Percentiles rank a stretch among this genome's conserved stretches.
Evolutionary conservation across 2,329 filamentous ascomycete genomes (phyloP).

Genomic region (Cladosporium sp.): DNA sequence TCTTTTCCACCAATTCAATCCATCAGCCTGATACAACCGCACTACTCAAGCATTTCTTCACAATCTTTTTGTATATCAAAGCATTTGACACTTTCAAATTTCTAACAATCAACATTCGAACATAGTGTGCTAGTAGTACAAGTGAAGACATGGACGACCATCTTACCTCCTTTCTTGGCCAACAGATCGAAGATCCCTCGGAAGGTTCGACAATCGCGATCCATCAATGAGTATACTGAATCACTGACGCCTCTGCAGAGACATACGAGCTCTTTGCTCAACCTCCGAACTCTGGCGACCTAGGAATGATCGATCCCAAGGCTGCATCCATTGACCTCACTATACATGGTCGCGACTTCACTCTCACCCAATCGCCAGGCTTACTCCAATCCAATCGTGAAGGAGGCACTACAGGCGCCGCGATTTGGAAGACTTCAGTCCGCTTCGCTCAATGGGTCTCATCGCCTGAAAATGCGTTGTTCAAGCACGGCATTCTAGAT

Average conservation of each 20-base stretch:
- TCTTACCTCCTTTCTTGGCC: constrained; percentile 16
- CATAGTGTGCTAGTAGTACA: too few relatives aligned
- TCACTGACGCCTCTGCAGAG: constrained; percentile 53
- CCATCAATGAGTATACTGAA: neutral
- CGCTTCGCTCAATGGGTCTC: constrained; percentile 77
- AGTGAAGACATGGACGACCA: constrained; percentile 10
- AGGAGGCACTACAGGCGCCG: constrained; percentile 70
- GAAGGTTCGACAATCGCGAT: neutral
- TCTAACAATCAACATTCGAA: too few relatives aligned
- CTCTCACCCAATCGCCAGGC: constrained; percentile 77
- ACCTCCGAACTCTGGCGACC: constrained; percentile 41
- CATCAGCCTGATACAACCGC: too few relatives aligned
- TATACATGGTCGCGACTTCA: constrained; percentile 66
- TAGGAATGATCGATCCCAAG: constrained; percentile 79
- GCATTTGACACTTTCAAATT: too few relatives aligned
- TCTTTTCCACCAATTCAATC: too few relatives aligned
- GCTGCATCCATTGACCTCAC: constrained; percentile 50
- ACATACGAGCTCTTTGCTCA: constrained; percentile 78
- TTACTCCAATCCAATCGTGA: constrained; percentile 72
- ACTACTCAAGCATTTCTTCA: too few relatives aligned
- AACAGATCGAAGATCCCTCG: constrained; percentile 14
- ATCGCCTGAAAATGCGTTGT: constrained; percentile 59
- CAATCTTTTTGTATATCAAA: too few relatives aligned
- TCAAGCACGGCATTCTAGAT: constrained; percentile 48
- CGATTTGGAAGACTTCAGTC: constrained; percentile 89